Evolutionary conservation across 106 monocot species (phyloP).

Genomic region (Iris macrosiphon): DNA sequence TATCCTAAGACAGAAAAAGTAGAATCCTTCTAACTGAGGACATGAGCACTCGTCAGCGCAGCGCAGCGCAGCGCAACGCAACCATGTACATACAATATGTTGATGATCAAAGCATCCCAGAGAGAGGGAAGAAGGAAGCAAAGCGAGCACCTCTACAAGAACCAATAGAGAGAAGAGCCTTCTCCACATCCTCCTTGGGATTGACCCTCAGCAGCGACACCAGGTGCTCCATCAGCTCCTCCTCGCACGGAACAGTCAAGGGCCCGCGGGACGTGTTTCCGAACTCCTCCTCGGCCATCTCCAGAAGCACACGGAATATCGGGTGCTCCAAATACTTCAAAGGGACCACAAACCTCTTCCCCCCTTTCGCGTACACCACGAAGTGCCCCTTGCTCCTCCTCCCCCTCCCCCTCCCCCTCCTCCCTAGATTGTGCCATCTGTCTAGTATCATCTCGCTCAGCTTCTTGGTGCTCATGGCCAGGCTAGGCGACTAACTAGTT

Average conservation of each 20-base stretch:
- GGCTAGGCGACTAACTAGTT: too few relatives aligned
- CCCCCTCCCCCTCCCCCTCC: conserved; percentile 1
- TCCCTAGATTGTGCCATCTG: conserved; percentile 8
- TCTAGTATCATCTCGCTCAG: conserved; percentile 20
- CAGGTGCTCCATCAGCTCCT: conserved; percentile 22
- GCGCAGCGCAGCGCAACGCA: too few relatives aligned
- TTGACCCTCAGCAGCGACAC: conserved; percentile 10
- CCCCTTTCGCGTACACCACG: conserved; percentile 28
- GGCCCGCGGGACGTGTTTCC: conserved; percentile 16
- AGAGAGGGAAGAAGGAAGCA: conserved; percentile 2
- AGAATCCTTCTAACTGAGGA: too few relatives aligned
- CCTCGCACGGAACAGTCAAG: conserved; percentile 31
- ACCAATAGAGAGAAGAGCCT: neutral
- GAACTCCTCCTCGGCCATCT: conserved; percentile 37
- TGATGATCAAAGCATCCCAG: neutral
- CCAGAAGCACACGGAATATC: conserved; percentile 20
- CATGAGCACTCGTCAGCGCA: too few relatives aligned
- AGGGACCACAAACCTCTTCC: conserved; percentile 31
- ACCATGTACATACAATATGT: too few relatives aligned
- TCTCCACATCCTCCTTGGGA: neutral
- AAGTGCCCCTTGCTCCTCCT: conserved; percentile 28
- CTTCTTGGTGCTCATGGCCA: too few relatives aligned
- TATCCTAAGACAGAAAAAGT: too few relatives aligned
- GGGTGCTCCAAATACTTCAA: conserved; percentile 20
- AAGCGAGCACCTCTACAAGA: neutral